Evolutionary conservation across 441 rosid species (phyloP).

Genomic region (Brassica balearica): DNA sequence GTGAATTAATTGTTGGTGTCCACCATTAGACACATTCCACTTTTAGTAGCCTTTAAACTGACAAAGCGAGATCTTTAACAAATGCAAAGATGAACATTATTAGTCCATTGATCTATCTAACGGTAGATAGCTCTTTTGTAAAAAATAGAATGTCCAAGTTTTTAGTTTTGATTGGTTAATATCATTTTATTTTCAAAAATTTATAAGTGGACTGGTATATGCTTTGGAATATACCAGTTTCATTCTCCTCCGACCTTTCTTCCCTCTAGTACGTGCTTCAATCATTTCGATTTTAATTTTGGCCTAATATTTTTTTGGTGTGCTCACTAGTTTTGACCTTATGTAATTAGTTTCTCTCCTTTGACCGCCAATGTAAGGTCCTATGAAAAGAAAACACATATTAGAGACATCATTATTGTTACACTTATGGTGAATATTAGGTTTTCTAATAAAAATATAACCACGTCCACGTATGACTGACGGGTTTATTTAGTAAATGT

Average conservation of each 20-base stretch:
- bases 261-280: conserved; percentile 31
- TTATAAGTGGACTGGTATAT: conserved; percentile 43
- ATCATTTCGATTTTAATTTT: conserved; percentile 42
- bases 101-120: conserved; percentile 40
- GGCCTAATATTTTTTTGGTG: conserved; percentile 25
- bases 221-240: conserved; percentile 40
- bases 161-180: conserved; percentile 38
- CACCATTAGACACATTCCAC: conserved; percentile 34
- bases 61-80: conserved; percentile 42
- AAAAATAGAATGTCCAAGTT: conserved; percentile 32
- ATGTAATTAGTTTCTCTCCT: conserved; percentile 16
- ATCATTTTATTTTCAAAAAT: conserved; percentile 21
- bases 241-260: conserved; percentile 35
- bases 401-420: conserved; percentile 26
- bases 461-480: conserved; percentile 9
- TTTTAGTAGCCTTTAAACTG: conserved; percentile 40
- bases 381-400: conserved; percentile 19
- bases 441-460: conserved; percentile 6
- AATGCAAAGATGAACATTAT: conserved; percentile 37
- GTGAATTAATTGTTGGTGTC: conserved; percentile 29
- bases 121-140: conserved; percentile 44
- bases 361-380: conserved; percentile 36
- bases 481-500: conserved; percentile 13
- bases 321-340: conserved; percentile 29
- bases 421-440: not conserved